These are phyloP conservation scores for Pythium coloratum DNA, from an alignment of 352 stramenopile genomes.

Conservation along the genomic window DNA sequence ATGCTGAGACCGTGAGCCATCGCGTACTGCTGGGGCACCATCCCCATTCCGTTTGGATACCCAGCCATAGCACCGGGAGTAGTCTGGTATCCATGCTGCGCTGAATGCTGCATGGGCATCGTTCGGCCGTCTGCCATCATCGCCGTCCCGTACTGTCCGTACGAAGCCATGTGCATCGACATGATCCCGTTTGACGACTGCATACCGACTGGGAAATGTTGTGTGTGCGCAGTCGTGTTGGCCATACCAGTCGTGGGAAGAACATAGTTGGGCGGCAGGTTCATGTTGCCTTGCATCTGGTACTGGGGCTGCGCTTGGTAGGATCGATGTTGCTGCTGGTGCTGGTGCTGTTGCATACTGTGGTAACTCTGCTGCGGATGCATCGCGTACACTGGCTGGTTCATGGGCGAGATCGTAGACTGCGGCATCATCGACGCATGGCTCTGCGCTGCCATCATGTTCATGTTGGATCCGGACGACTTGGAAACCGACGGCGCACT, in stretches of 20 bases:
- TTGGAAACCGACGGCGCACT: slow-evolving; percentile 16
- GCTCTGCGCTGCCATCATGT: slow-evolving; percentile 14
- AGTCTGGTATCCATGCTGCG: slow-evolving; percentile 10
- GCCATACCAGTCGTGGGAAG: slow-evolving; percentile 29
- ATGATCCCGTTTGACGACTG: slow-evolving; percentile 12
- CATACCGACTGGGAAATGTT: slow-evolving; percentile 22
- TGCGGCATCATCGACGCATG: slow-evolving; percentile 27
- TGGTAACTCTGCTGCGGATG: slow-evolving; percentile 40
- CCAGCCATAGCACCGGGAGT: slow-evolving; percentile 12
- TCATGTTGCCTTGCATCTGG: slow-evolving; percentile 44
- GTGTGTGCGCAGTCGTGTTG: neutral
- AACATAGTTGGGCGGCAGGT: slow-evolving; percentile 52
- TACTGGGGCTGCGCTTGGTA: slow-evolving; percentile 48
- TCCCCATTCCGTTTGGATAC: slow-evolving; percentile 21
- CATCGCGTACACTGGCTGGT: slow-evolving; percentile 51
- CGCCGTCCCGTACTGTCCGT: slow-evolving; percentile 15
- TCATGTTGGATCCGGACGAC: slow-evolving; percentile 8
- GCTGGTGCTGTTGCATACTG: slow-evolving; percentile 31
- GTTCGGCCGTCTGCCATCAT: slow-evolving; percentile 15
- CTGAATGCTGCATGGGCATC: slow-evolving; percentile 8
- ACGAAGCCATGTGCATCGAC: slow-evolving; percentile 21
- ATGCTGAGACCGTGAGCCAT: slow-evolving; percentile 21
- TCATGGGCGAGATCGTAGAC: slow-evolving; percentile 39
- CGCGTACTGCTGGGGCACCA: slow-evolving; percentile 18
- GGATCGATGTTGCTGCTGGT: slow-evolving; percentile 22